These are phyloP conservation scores for Lactarius hengduanensis DNA, from an alignment of 768 basidiomycete species.

Conservation along the genomic window DNA sequence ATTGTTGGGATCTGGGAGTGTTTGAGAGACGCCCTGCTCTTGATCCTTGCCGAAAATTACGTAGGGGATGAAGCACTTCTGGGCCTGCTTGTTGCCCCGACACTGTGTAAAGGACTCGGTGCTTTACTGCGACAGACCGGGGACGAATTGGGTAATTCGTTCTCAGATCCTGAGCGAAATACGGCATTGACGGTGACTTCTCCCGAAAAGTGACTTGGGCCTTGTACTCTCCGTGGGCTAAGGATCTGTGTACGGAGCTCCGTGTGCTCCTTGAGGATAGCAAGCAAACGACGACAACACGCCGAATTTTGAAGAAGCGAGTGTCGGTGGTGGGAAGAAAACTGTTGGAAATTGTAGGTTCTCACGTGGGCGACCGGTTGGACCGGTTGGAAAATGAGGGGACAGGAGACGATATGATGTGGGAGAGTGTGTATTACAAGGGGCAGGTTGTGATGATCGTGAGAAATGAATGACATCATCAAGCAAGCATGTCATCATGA, in stretches of 20 bases:
- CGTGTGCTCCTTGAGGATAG: conserved; percentile 31
- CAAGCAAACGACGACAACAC: background rate
- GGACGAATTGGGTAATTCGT: conserved; percentile 21
- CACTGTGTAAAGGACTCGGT: conserved; percentile 50
- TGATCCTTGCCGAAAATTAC: conserved; percentile 48
- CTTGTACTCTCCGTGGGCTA: conserved; percentile 51
- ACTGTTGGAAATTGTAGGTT: conserved; percentile 12
- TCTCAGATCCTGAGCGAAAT: background rate
- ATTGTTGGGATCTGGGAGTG: conserved; percentile 55
- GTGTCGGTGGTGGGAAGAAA: conserved; percentile 2
- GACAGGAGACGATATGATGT: background rate
- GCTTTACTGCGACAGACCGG: conserved; percentile 35
- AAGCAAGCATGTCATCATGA: conserved; percentile 9
- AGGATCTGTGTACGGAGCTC: conserved; percentile 44
- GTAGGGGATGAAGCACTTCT: conserved; percentile 50
- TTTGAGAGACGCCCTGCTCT: conserved; percentile 48
- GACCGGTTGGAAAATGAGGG: background rate
- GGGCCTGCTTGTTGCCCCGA: conserved; percentile 48
- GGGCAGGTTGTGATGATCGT: conserved; percentile 17
- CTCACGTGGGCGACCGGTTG: background rate
- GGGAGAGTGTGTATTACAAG: conserved; percentile 17
- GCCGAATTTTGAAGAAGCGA: conserved; percentile 11
- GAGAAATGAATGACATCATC: conserved; percentile 9
- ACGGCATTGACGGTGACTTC: background rate
- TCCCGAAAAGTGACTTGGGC: conserved; percentile 25